These are phyloP conservation scores for Fraxinus velutina DNA, from an alignment of 305 asterid genomes.

Conservation along the genomic window DNA sequence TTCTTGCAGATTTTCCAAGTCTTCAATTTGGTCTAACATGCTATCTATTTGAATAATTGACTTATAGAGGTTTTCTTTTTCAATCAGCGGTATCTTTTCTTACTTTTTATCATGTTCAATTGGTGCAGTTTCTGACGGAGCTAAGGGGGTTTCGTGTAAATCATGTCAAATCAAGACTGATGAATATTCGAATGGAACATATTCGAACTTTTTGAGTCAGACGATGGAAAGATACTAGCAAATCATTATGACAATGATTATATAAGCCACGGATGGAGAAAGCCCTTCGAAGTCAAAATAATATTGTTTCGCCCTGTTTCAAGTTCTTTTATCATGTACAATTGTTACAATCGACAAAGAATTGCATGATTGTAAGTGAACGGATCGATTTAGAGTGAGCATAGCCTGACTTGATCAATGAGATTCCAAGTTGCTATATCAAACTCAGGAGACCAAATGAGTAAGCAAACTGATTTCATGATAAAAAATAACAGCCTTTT, in stretches of 20 bases:
- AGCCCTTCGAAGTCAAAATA: neutral
- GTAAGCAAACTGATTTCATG: neutral
- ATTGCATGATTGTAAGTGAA: neutral
- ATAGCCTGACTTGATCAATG: neutral
- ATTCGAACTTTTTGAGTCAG: neutral
- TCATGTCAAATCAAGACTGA: neutral
- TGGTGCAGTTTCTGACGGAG: neutral
- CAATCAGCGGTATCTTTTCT: neutral
- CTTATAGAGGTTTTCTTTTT: neutral
- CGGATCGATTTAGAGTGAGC: neutral
- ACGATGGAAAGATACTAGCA: no score
- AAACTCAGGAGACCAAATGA: neutral
- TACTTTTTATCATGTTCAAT: neutral
- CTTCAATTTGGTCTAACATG: neutral
- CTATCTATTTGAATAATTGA: no score
- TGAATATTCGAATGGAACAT: no score
- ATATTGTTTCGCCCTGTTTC: neutral
- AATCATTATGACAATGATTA: neutral
- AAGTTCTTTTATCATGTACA: no score
- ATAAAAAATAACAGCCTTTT: no score
- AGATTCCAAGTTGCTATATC: neutral
- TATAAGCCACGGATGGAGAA: neutral
- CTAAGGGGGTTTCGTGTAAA: neutral
- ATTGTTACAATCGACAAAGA: neutral
- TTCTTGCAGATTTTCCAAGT: neutral